phyloP scores from a whole-genome alignment of 176 grass and related monocot species.

The Canna indica region DNA sequence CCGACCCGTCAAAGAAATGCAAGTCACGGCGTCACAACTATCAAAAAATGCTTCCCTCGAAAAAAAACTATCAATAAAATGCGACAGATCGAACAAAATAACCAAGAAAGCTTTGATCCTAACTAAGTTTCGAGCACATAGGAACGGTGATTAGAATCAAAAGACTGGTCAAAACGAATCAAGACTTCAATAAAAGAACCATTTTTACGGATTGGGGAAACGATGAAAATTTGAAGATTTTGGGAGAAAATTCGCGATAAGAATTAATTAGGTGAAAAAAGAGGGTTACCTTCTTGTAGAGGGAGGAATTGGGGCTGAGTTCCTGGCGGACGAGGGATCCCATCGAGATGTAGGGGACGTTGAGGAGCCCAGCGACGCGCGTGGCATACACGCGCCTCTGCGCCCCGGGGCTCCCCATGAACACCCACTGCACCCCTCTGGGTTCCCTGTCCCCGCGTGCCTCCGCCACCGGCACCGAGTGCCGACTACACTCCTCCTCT shows the following conservation, averaged over 20 bases:
- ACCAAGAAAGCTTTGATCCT: not conserved
- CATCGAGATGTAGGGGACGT: slow-evolving; percentile 86
- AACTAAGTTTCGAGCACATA: not conserved
- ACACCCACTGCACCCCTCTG: slow-evolving; percentile 72
- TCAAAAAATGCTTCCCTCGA: too few species aligned
- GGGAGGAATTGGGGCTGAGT: slow-evolving; percentile 44
- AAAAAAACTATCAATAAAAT: too few species aligned
- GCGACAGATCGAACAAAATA: not conserved
- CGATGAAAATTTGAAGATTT: not conserved
- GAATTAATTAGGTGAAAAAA: not conserved
- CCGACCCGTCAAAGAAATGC: not conserved
- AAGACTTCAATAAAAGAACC: not conserved
- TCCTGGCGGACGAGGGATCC: slow-evolving; percentile 77
- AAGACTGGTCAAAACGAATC: not conserved
- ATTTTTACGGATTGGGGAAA: not conserved
- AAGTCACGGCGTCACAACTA: not conserved
- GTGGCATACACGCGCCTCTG: slow-evolving; percentile 84
- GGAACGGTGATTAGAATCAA: not conserved
- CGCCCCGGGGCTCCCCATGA: slow-evolving; percentile 73
- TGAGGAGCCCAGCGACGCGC: slow-evolving; percentile 71
- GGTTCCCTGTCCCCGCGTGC: slow-evolving; percentile 15
- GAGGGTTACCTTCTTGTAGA: slow-evolving; percentile 56
- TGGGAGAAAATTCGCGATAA: not conserved
- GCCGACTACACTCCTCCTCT: slow-evolving; percentile 19
- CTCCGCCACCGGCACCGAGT: slow-evolving; percentile 10